Evolutionary conservation across 139 green algal species (phyloP), one percentile per base, ranked within the genome.

Genomic region (Chlorella sp.): DNA sequence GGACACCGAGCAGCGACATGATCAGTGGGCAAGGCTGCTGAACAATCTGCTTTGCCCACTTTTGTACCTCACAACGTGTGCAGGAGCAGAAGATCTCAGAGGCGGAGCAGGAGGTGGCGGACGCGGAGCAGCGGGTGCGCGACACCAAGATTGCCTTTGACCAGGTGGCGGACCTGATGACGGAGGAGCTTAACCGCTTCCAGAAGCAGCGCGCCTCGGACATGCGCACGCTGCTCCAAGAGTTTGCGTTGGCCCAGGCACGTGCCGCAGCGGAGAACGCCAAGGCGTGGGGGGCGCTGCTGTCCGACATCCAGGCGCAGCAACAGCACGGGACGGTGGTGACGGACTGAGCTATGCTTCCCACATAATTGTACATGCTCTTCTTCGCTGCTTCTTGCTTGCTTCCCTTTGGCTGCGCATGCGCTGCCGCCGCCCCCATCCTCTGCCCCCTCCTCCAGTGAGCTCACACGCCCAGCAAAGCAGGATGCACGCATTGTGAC

Each of bases 171-270:
- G 72, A 80, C 24, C 76, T 82, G 62, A 96, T 98, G 93, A 87
- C 77, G 6, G 73, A 84, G 49, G 94, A 98, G 80, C 80, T 98
- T 42, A 88, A 86, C 32, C 86, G 91, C 2, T 96, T 93, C 71
- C 87, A 94, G 78, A 84, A 89, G 70, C 88, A 97, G 83, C 83
- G 89, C 3, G 82, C 87, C 1, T 67, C 70, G 1, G 93, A 97
- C 62, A 86, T 97, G 80, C 77, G 73, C 29, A 51, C 65, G 17
- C 77, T 97, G 49, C 80, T 98, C 67, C 72, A 79, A 0, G 83
- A 93, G 50, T 97, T 97, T 88, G 91, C 88, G 2, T 55, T 89
- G 22, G 77, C 83, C 22, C 84, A 94, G 78, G 89, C 87, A 27
- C 29, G 51, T 35, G 66, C 87, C 34, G 74, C 87, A 2, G 75